These are phyloP conservation scores for Fabrea salina DNA, from an alignment of 169 alveolate species.

Conservation along the genomic window DNA sequence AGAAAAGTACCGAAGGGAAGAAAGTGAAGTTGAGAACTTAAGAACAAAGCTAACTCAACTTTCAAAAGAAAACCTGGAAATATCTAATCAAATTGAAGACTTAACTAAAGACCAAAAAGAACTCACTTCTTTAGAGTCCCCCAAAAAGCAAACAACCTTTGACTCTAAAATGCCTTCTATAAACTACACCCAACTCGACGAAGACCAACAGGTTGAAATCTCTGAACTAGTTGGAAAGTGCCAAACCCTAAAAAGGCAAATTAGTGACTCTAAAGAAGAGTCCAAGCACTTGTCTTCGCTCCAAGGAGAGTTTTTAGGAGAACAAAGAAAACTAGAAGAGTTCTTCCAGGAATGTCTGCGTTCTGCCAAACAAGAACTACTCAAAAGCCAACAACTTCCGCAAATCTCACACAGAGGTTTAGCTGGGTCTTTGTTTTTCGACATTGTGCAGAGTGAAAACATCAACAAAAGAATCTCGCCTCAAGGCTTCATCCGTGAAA, in stretches of 20 bases:
- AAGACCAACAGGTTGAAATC: background rate
- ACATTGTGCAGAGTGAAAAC: constrained; percentile 4
- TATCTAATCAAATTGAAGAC: constrained; percentile 21
- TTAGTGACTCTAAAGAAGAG: background rate
- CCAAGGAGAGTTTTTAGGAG: constrained; percentile 4
- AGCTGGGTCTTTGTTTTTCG: constrained; percentile 18
- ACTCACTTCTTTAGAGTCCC: background rate
- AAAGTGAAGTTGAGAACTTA: background rate
- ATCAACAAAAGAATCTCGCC: background rate
- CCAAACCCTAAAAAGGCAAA: background rate
- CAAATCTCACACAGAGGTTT: constrained; percentile 8
- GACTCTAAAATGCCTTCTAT: background rate
- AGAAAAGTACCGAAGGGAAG: background rate
- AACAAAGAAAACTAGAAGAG: constrained; percentile 23
- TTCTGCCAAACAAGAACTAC: constrained; percentile 16
- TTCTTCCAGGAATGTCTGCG: constrained; percentile 11
- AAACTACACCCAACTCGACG: background rate
- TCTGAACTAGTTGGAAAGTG: background rate
- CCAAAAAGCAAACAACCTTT: background rate
- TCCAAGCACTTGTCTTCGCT: background rate
- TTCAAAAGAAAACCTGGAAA: constrained; percentile 30
- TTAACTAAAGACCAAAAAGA: background rate
- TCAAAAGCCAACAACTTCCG: constrained; percentile 12
- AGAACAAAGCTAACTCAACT: background rate
- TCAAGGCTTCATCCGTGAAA: background rate